These are phyloP conservation scores for Colletotrichum sp. DNA, from an alignment of 2,329 filamentous ascomycete species.

Conservation along the genomic window DNA sequence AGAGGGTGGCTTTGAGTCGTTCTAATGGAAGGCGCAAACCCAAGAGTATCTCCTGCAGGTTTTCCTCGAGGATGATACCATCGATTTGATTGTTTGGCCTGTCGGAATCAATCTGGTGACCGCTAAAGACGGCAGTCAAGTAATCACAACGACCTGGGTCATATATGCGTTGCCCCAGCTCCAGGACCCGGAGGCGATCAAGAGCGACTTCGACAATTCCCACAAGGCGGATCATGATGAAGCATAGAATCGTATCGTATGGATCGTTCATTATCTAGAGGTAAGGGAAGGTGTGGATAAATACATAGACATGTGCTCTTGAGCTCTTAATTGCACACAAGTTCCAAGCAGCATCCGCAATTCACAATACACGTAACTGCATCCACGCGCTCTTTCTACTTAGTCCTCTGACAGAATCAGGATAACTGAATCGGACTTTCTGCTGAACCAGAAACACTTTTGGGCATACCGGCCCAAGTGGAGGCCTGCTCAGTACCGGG, in stretches of 20 bases:
- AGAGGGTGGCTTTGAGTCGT: not conserved
- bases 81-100: not conserved
- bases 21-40: not conserved
- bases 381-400: not conserved
- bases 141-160: not conserved
- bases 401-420: not conserved
- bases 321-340: not conserved
- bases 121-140: not conserved
- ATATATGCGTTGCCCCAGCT: not conserved
- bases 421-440: not conserved
- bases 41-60: not conserved
- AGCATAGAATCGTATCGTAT: not conserved
- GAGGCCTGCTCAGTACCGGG: not conserved
- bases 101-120: not conserved
- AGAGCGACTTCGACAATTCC: not conserved
- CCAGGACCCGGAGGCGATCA: not conserved
- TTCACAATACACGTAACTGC: not conserved
- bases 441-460: not conserved
- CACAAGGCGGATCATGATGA: not conserved
- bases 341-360: not conserved
- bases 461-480: not conserved
- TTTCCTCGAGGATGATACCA: not conserved
- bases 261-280: not conserved
- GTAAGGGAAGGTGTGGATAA: not conserved
- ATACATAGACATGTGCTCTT: not conserved